Conservation (phyloP, 192 early-diverging fungal species). For the Jimgerdemannia lactiflua region DNA sequence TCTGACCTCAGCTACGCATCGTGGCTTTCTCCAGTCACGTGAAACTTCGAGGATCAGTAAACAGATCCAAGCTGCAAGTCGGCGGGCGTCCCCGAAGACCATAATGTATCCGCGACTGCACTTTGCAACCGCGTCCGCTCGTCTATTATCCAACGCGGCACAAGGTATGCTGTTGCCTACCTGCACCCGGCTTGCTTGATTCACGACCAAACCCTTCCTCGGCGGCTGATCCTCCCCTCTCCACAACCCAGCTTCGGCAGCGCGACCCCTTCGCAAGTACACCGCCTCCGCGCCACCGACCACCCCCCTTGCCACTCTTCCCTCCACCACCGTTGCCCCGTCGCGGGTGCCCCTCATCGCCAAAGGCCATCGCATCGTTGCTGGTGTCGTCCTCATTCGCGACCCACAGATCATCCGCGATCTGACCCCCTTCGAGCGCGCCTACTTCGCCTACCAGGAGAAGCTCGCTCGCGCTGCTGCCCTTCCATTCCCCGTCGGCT, state of each 20-base stretch:
- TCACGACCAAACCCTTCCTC: neutral
- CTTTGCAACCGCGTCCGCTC: too few species aligned
- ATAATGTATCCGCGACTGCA: too few species aligned
- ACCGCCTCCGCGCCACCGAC: neutral
- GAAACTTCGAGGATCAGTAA: too few species aligned
- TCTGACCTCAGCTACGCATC: too few species aligned
- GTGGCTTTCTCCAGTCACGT: too few species aligned
- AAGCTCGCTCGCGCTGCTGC: conserved; percentile 49
- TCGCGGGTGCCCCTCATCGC: conserved; percentile 24
- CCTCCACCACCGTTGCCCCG: conserved; percentile 8
- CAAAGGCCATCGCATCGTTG: conserved; percentile 40
- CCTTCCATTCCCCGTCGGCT: conserved; percentile 55
- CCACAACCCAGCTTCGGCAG: neutral
- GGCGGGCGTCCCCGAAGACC: too few species aligned
- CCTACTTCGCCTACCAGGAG: conserved; percentile 71
- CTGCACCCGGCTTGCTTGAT: too few species aligned
- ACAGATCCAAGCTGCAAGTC: too few species aligned
- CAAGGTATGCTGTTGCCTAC: too few species aligned
- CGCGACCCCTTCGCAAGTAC: neutral
- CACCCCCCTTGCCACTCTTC: neutral
- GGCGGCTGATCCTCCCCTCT: neutral
- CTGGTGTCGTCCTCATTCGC: conserved; percentile 68
- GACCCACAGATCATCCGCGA: conserved; percentile 63
- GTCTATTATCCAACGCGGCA: too few species aligned
- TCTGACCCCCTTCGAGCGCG: conserved; percentile 58